A percentile compares a stretch with the other conserved stretches of the same genome.
phyloP scores from a whole-genome alignment of 208 protist genomes.

The Vickermania ingenoplastis region DNA sequence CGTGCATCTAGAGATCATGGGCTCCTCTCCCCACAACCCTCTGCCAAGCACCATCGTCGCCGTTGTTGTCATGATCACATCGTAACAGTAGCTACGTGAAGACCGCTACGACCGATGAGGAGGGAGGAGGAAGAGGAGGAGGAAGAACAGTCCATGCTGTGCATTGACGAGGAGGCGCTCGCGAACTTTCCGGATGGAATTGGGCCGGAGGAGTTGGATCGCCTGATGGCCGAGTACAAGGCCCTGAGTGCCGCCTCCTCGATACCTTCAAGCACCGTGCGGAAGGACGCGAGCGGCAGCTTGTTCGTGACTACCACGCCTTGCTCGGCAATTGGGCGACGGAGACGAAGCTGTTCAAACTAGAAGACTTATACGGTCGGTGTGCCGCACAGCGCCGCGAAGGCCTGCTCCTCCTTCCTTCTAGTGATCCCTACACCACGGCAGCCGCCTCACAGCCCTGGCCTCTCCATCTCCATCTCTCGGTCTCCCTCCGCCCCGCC shows the following conservation, averaged over 20 bases:
- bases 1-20: too few species aligned
- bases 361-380: background rate
- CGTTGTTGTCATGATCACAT: too few species aligned
- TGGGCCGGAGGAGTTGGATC: too few species aligned
- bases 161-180: too few species aligned
- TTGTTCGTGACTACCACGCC: background rate
- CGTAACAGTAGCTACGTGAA: too few species aligned
- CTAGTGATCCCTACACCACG: too few species aligned
- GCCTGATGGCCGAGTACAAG: background rate
- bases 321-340: background rate
- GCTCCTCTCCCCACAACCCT: too few species aligned
- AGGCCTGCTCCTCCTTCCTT: background rate
- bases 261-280: background rate
- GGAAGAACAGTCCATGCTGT: too few species aligned
- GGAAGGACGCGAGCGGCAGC: background rate
- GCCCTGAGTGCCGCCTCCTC: background rate
- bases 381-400: background rate
- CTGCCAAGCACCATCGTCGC: too few species aligned
- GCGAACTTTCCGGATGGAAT: too few species aligned
- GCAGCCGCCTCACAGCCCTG: background rate
- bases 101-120: too few species aligned
- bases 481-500: background rate
- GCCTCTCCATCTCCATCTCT: background rate
- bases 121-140: too few species aligned
- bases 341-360: background rate